Conservation (phyloP, 2,329 filamentous ascomycete species). For the Pestalotiopsis fici region DNA sequence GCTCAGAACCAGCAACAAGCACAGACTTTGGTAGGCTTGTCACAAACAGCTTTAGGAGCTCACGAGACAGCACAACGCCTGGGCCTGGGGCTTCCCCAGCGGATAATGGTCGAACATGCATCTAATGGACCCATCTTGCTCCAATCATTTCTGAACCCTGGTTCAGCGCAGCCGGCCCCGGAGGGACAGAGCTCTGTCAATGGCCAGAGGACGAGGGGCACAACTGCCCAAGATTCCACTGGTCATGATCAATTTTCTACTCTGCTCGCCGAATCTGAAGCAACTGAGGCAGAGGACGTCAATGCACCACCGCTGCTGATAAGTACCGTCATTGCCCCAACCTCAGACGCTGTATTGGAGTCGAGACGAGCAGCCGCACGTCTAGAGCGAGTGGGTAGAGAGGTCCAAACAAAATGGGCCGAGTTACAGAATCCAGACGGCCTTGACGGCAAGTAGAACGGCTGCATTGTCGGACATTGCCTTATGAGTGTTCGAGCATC, state of each 20-base stretch:
- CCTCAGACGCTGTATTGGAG: conserved; percentile 47
- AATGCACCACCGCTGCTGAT: conserved; percentile 53
- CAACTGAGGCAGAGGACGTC: conserved; percentile 18
- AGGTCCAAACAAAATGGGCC: conserved; percentile 56
- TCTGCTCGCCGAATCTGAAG: background rate
- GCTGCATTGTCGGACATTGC: background rate
- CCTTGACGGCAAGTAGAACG: background rate
- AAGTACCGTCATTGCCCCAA: conserved; percentile 53
- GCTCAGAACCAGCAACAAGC: conserved; percentile 44
- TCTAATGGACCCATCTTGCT: conserved; percentile 34
- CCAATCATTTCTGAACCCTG: conserved; percentile 24
- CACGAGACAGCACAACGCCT: conserved; percentile 55
- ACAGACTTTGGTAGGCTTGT: conserved; percentile 53
- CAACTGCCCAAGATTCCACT: background rate
- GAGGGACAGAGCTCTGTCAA: background rate
- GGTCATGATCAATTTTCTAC: background rate
- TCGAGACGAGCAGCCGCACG: conserved; percentile 53
- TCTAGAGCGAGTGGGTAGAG: conserved; percentile 55
- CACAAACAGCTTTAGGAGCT: conserved; percentile 52
- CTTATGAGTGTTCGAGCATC: background rate
- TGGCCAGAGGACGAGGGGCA: background rate
- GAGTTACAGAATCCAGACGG: conserved; percentile 23
- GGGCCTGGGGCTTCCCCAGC: conserved; percentile 53
- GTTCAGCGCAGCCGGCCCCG: background rate
- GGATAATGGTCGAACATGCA: conserved; percentile 59